phyloP scores from a whole-genome alignment of 441 rosid species.

The Brassica balearica region DNA sequence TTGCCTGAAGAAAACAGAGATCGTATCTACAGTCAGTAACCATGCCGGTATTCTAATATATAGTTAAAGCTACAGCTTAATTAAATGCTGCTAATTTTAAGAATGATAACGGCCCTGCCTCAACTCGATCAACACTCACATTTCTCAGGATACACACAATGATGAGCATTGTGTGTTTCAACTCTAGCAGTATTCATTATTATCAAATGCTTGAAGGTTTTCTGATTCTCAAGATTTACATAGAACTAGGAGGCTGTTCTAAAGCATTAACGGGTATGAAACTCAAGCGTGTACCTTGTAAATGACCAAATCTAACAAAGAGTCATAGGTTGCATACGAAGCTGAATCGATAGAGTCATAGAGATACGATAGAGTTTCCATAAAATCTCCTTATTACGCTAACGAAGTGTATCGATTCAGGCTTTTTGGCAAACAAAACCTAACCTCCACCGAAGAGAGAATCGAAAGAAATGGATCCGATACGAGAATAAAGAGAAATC shows the following conservation, averaged over 20 bases:
- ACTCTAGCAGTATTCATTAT: constrained; percentile 11
- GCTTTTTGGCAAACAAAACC: neutral
- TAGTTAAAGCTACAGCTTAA: neutral
- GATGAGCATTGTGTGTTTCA: neutral
- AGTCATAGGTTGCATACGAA: neutral
- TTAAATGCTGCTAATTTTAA: neutral
- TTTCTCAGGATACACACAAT: neutral
- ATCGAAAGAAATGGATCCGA: constrained; percentile 11
- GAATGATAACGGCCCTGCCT: neutral
- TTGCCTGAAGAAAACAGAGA: constrained; percentile 50
- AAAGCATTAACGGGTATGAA: no score
- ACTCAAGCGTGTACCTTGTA: neutral
- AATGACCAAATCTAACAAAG: neutral
- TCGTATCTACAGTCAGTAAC: constrained; percentile 15
- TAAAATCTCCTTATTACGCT: neutral
- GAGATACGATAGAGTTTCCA: constrained; percentile 8
- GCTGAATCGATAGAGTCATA: neutral
- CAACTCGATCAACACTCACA: neutral
- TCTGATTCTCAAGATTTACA: neutral
- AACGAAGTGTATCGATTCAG: neutral
- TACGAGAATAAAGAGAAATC: neutral
- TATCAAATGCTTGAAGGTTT: constrained; percentile 10
- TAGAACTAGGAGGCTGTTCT: no score
- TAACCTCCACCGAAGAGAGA: neutral
- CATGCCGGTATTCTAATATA: neutral